Percentiles rank a stretch among this genome's conserved stretches.
phyloP scores from a whole-genome alignment of 345 rosid species.

The Acer negundo region DNA sequence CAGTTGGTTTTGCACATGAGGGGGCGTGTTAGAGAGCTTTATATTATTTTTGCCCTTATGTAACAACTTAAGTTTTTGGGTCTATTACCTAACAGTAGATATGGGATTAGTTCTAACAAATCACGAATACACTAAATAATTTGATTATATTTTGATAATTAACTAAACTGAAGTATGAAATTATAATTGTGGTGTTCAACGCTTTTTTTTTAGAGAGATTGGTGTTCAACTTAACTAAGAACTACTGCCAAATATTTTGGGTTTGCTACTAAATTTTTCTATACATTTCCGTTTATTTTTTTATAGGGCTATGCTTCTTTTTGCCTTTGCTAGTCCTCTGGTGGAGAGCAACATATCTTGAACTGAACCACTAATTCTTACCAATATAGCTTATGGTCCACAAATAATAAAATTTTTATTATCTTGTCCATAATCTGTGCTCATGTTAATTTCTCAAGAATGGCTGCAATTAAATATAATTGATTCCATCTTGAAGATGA shows the following conservation, averaged over 20 bases:
- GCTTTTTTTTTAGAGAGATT: too few relatives aligned
- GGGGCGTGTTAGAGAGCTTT: not conserved
- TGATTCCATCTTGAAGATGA: not conserved
- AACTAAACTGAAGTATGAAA: not conserved
- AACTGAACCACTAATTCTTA: not conserved
- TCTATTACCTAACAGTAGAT: not conserved
- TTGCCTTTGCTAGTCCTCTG: not conserved
- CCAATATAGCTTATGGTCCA: not conserved
- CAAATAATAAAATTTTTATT: not conserved
- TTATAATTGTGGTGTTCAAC: too few relatives aligned
- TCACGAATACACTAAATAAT: not conserved
- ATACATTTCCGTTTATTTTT: not conserved
- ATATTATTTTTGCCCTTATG: too few relatives aligned
- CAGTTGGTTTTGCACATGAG: too few relatives aligned
- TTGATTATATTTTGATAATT: not conserved
- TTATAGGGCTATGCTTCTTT: not conserved
- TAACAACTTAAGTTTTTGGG: not conserved
- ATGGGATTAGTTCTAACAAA: not conserved
- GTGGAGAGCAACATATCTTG: not conserved
- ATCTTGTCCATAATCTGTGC: not conserved
- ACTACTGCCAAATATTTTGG: not conserved
- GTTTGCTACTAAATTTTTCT: not conserved
- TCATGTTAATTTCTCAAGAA: not conserved
- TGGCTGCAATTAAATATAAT: not conserved
- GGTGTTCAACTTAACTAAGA: not conserved